Evolutionary conservation across 2,329 filamentous ascomycete species (phyloP).

Genomic region (Coleophoma eucalyptorum): DNA sequence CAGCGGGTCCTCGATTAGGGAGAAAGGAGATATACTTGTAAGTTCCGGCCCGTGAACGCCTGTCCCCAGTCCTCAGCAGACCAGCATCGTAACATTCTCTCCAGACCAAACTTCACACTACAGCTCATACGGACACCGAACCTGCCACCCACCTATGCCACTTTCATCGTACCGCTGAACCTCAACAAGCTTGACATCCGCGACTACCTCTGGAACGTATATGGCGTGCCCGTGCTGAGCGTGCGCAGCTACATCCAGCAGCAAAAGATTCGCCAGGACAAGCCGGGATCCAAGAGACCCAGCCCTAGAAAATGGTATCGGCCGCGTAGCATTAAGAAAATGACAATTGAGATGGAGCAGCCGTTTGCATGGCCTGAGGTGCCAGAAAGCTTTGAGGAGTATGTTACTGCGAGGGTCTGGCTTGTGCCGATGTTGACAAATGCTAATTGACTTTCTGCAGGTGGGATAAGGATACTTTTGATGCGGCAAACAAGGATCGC

Average conservation of each 20-base stretch:
- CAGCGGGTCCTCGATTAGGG: conserved; percentile 35
- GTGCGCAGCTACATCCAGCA: conserved; percentile 80
- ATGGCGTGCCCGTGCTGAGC: conserved; percentile 67
- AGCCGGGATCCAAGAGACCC: conserved; percentile 32
- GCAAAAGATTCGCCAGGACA: conserved; percentile 54
- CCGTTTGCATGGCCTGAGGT: conserved; percentile 84
- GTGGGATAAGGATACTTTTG: conserved; percentile 60
- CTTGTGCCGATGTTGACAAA: neutral
- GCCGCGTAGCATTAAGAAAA: conserved; percentile 75
- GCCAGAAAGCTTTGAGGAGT: conserved; percentile 58
- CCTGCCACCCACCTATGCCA: conserved; percentile 75
- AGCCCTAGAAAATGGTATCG: conserved; percentile 58
- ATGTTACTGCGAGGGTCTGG: conserved; percentile 25
- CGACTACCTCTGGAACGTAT: conserved; percentile 88
- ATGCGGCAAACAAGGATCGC: conserved; percentile 45
- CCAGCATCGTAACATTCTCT: neutral
- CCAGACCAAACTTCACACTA: conserved; percentile 77
- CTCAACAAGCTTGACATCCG: conserved; percentile 97
- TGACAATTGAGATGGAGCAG: conserved; percentile 86
- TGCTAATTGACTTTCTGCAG: conserved; percentile 26
- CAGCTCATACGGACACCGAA: conserved; percentile 71
- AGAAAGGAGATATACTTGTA: conserved; percentile 54
- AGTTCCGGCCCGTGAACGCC: conserved; percentile 18
- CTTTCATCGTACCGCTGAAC: conserved; percentile 84
- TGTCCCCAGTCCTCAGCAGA: neutral